Conservation (phyloP, 805 yeast genomes). For the Yamadazyma takamatsuzukensis region DNA sequence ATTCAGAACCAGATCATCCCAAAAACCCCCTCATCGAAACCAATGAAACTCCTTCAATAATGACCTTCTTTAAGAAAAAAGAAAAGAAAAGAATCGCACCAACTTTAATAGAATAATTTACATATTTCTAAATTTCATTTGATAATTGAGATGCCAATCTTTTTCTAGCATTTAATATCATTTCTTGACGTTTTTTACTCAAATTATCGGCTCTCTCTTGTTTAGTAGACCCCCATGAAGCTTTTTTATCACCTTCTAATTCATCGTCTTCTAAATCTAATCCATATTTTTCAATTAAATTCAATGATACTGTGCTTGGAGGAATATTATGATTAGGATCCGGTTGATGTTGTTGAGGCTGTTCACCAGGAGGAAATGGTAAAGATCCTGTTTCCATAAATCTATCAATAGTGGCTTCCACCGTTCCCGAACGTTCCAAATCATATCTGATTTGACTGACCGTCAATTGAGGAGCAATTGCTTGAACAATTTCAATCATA, state of each 20-base stretch:
- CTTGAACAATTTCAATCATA: constrained; percentile 84
- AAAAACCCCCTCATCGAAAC: too few relatives aligned
- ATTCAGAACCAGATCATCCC: too few relatives aligned
- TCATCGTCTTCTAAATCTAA: constrained; percentile 33
- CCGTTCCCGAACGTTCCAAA: constrained; percentile 72
- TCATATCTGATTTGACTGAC: constrained; percentile 70
- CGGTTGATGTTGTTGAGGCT: constrained; percentile 14
- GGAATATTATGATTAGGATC: constrained; percentile 14
- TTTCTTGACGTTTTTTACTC: constrained; percentile 32
- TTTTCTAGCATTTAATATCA: constrained; percentile 40
- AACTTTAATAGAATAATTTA: constrained; percentile 6
- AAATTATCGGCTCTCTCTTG: constrained; percentile 18
- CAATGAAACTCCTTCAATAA: not conserved
- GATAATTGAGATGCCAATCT: constrained; percentile 44
- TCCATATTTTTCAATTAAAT: constrained; percentile 38
- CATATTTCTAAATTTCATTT: constrained; percentile 18
- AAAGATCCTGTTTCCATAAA: constrained; percentile 58
- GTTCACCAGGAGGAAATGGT: constrained; percentile 50
- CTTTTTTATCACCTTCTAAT: constrained; percentile 5
- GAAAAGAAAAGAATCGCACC: constrained; percentile 20
- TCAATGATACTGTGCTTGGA: constrained; percentile 21
- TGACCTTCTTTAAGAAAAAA: constrained; percentile 6
- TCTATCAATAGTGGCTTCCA: constrained; percentile 74
- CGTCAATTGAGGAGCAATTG: constrained; percentile 72
- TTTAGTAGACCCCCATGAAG: constrained; percentile 21